A percentile compares a stretch with the other conserved stretches of the same genome.
phyloP scores from a whole-genome alignment of 2,329 filamentous ascomycete species.

The Stachybotrys elegans region DNA sequence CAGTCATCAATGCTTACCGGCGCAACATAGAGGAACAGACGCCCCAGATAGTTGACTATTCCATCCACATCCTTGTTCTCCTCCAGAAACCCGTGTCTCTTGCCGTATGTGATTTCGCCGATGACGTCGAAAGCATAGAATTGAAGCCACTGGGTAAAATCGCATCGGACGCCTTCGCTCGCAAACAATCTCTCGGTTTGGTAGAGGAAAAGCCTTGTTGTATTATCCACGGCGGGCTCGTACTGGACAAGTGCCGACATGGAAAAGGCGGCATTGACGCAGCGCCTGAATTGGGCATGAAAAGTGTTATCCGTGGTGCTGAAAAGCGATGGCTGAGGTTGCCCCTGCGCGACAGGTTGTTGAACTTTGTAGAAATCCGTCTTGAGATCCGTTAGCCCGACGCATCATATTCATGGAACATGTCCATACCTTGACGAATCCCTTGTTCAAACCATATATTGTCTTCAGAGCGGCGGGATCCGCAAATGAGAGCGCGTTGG shows the following conservation, averaged over 20 bases:
- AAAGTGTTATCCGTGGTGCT: conserved; percentile 70
- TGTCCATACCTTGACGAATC: conserved; percentile 62
- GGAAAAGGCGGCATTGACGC: conserved; percentile 70
- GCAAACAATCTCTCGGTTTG: conserved; percentile 54
- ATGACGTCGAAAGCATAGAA: conserved; percentile 82
- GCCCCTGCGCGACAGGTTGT: conserved; percentile 65
- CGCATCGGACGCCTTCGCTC: conserved; percentile 29
- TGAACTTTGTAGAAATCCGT: conserved; percentile 80
- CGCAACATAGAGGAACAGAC: conserved; percentile 66
- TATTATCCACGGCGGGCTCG: conserved; percentile 75
- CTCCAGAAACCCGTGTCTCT: conserved; percentile 71
- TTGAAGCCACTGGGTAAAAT: conserved; percentile 70
- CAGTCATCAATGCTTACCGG: conserved; percentile 41
- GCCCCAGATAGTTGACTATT: conserved; percentile 60
- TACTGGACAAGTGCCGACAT: conserved; percentile 75
- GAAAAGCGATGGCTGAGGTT: conserved; percentile 67
- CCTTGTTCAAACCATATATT: conserved; percentile 81
- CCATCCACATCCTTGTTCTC: conserved; percentile 70
- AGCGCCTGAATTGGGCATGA: conserved; percentile 69
- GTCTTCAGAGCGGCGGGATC: conserved; percentile 67
- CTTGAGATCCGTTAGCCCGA: conserved; percentile 55
- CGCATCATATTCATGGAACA: conserved; percentile 1
- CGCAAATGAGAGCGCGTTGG: conserved; percentile 68
- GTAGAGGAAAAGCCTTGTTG: conserved; percentile 63
- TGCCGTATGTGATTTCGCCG: conserved; percentile 71